Base-by-base conservation (phyloP, 2,329 filamentous ascomycete species). In the Diatrype stigma region DNA sequence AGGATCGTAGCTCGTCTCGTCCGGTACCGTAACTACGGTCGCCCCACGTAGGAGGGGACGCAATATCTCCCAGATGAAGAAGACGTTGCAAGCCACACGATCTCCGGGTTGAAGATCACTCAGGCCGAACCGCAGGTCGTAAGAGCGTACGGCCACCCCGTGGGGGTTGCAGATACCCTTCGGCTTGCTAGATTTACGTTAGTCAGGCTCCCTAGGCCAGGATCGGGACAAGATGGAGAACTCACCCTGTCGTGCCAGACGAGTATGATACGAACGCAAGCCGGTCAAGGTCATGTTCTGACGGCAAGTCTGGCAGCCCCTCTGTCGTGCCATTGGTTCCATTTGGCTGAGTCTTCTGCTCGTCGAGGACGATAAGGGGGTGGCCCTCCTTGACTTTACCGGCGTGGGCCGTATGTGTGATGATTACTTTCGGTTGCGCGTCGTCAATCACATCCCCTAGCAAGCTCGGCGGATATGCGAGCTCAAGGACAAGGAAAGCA, bases 11-110 rank as follows among this genome's bases (percentile, higher is more conserved):
- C 87, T 91, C 34, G 78, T 80, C 59, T 88, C 82, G 59, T 93
- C 89, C 1, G 88, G 86, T 16, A 92, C 82, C 3, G 85, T 81
- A 21, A 91, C 80, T 4, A 89, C 86, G 0, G 89, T 90, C 2
- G 87, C 89, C 59, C 89, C 89, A 49, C 88, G 80, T 49, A 93
- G 66, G 42, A 93, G 73, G 8, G 89, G 89, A 5, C 89, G 85
- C 49, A 93, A 68, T 51, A 92, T 91, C 66, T 93, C 89, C 89
- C 89, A 93, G 45, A 92, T 78, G 64, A 93, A 93, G 68, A 92
- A 93, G 52, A 92, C 89, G 73, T 92, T 93, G 71, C 88, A 92
- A n/a, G 89, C 89, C 11, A 92, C 87, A 6, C 89, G 81, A 59
- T 91, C 89, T 16, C 87, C 87, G 0, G 84, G 85, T 17, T 78